phyloP scores from a whole-genome alignment of 805 yeast genomes.

The Starmera dryadoides region DNA sequence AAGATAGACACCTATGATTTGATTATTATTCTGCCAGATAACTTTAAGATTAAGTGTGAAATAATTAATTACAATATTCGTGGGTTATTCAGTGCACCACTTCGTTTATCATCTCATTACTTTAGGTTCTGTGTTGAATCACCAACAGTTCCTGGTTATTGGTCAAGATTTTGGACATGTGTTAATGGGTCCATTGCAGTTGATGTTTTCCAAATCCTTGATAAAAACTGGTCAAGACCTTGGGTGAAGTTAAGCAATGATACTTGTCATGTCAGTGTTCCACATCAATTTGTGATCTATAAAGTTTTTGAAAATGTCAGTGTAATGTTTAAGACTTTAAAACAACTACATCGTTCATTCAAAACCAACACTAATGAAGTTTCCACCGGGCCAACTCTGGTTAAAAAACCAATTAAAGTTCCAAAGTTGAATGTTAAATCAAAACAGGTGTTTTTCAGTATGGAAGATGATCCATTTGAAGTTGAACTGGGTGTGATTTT shows the following conservation, averaged over 20 bases:
- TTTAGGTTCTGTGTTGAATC: slow-evolving; percentile 45
- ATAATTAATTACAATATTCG: slow-evolving; percentile 20
- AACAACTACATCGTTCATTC: slow-evolving; percentile 50
- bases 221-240: slow-evolving; percentile 18
- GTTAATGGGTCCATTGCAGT: slow-evolving; percentile 24
- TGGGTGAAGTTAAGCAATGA: slow-evolving; percentile 34
- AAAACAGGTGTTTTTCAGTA: slow-evolving; percentile 47
- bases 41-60: slow-evolving; percentile 43
- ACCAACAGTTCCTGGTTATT: slow-evolving; percentile 35
- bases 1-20: slow-evolving; percentile 17
- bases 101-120: slow-evolving; percentile 23
- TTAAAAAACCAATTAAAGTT: slow-evolving; percentile 35
- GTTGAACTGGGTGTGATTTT: slow-evolving; percentile 56
- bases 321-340: slow-evolving; percentile 56
- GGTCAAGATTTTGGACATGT: slow-evolving; percentile 42
- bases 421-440: slow-evolving; percentile 55
- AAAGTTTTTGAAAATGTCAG: slow-evolving; percentile 74
- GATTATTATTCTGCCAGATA: slow-evolving; percentile 36
- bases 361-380: slow-evolving; percentile 29
- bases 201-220: slow-evolving; percentile 23
- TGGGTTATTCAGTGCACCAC: slow-evolving; percentile 14
- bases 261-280: slow-evolving; percentile 49
- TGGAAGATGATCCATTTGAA: slow-evolving; percentile 91
- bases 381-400: slow-evolving; percentile 29
- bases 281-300: slow-evolving; percentile 69